Evolutionary conservation across 2,329 filamentous ascomycete species (phyloP).

Genomic region (Cladosporium sp.): DNA sequence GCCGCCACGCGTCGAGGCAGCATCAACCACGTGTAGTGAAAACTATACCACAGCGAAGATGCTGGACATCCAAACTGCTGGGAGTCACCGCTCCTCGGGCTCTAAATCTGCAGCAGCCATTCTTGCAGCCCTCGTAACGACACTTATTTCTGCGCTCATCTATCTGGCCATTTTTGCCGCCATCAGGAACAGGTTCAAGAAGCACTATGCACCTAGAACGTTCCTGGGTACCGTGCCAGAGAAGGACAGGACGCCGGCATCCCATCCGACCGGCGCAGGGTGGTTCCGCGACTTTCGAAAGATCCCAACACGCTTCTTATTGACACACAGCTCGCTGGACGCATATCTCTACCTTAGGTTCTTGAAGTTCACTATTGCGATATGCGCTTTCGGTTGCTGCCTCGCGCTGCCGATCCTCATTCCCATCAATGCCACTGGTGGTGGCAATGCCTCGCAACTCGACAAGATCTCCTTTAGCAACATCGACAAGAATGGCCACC

Average conservation of each 20-base stretch:
- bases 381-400: conserved; percentile 44
- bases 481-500: conserved; percentile 42
- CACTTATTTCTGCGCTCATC: conserved; percentile 31
- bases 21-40: not conserved
- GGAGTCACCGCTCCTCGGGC: conserved; percentile 28
- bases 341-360: conserved; percentile 51
- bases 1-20: not conserved
- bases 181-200: conserved; percentile 33
- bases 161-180: conserved; percentile 33
- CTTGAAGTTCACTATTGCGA: conserved; percentile 45
- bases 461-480: conserved; percentile 41
- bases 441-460: conserved; percentile 34
- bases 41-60: not conserved
- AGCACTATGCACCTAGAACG: conserved; percentile 36
- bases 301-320: conserved; percentile 47
- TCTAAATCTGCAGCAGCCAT: conserved; percentile 35
- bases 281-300: conserved; percentile 53
- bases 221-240: conserved; percentile 36
- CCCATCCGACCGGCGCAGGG: conserved; percentile 26
- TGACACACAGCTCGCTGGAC: conserved; percentile 52
- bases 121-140: conserved; percentile 36
- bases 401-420: conserved; percentile 51
- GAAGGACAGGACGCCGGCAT: conserved; percentile 35
- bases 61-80: conserved; percentile 9
- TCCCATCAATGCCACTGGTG: conserved; percentile 47